Base-by-base conservation (phyloP, 2,329 filamentous ascomycete species). In the Aspergillus fructus region DNA sequence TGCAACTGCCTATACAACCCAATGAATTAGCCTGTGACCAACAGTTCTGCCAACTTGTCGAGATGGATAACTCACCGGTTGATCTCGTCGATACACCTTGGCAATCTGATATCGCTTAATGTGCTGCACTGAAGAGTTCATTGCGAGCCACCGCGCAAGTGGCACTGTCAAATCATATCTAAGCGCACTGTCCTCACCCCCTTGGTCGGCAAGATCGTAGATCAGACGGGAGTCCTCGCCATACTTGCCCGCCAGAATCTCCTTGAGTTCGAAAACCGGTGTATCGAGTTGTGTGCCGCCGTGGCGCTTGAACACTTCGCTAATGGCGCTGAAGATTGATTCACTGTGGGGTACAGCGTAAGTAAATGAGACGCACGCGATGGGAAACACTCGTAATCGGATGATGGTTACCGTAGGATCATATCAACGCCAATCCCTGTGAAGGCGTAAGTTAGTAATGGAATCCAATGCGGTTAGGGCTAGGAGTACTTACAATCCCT, bases 81-180 rank as follows among this genome's bases (percentile, higher is more conserved):
- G 89, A 73, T 93, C 89, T 72, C 89, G 79, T 61, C 89, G 83
- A 78, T 92, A 93, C 51, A 96, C 93, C 79, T 96, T 96, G 66
- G 91, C 92, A 66, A 97, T 93, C 78, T 96, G 92, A 76, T 96
- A 97, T 69, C 93, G 85, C 80, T 96, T 96, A 78, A 96, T 93
- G 74, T 83, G 88, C 74, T 90, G 86, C 55, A 96, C 82, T 62
- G 86, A 83, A 62, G 88, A 83, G 77, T 96, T 96, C 91, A 96
- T 94, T 68, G 93, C 93, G 60, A 96, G 84, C 86, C 89, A 97
- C 69, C 93, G 87, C 61, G 93, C 93, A 70, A 96, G 94, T 33
- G 91, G 91, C 11, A 96, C 91, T 1, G 91, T 96, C 65, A 96
- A 78, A 70, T 96, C 91, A 77, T 94, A 96, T 68, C 91, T 86